Base-by-base conservation (phyloP, 202 grass and related monocot genomes). In the Zizania palustris region DNA sequence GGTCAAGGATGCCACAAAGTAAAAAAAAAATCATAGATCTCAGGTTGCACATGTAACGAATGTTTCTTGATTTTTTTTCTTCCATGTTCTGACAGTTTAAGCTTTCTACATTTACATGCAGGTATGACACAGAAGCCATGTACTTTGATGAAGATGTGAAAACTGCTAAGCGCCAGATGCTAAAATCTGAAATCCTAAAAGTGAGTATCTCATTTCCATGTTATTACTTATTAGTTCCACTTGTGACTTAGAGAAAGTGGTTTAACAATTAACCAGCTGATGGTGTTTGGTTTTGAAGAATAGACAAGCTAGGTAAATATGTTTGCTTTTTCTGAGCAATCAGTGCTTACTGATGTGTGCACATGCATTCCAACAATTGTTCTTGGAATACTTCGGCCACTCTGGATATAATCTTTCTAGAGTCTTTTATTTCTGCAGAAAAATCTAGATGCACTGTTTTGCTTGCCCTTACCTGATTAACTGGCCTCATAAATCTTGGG, bases 121-220 rank as follows among this genome's bases (percentile, higher is more conserved):
- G 93, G 64, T 93, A 97, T 72, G 90, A 97, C 60, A 73, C 39
- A 42, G 93, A 97, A 83, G 62, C 93, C 16, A 74, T 89, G 57
- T 93, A 91, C 79, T 97, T 97, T 80, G 93, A 93, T 65, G 90
- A 97, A 82, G 69, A 86, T 60, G 93, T 97, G 36, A 89, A 75
- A 66, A 82, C 67, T 78, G 75, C 86, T 80, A 97, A 97, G 68
- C 77, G 75, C 38, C 59, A 89, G 66, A 79, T 89, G 35, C 77
- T 97, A 59, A 79, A 93, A 88, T 85, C 84, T 44, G 76, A 80
- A 86, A 83, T 88, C 48, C 14, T 97, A 69, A 77, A 91, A 71
- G 93, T 97, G 71, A 84, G 90, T 87, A 67, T 78, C 55, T 68
- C 45, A 63, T 75, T 74, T 79, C 22, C n/a, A 44, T 43, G 1